These are phyloP conservation scores for Musa balbisiana DNA, from an alignment of 202 grass and related monocot genomes.

Conservation along the genomic window DNA sequence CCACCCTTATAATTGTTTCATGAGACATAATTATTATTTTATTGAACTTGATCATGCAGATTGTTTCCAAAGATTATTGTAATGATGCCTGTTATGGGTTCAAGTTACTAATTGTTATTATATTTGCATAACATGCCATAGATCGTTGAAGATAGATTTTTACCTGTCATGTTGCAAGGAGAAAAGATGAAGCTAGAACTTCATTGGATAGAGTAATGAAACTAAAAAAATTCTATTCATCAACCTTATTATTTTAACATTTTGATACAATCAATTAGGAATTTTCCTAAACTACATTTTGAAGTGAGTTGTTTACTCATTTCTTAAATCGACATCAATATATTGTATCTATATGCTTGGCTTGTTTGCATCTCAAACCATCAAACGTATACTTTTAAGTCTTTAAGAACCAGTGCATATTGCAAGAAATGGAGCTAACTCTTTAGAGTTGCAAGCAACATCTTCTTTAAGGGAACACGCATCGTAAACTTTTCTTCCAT, in stretches of 20 bases:
- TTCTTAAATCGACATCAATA: background rate
- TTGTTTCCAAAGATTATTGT: background rate
- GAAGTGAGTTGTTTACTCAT: background rate
- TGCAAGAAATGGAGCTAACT: background rate
- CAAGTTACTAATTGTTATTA: background rate
- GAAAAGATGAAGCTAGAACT: background rate
- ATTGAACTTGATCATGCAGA: background rate
- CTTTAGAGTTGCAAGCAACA: background rate
- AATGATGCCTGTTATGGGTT: background rate
- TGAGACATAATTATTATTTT: background rate
- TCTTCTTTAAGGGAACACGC: too few species aligned
- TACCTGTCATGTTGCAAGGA: background rate
- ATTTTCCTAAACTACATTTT: background rate
- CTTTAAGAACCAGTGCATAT: background rate
- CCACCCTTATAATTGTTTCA: background rate
- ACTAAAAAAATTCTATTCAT: background rate
- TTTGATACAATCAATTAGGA: background rate
- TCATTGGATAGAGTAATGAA: background rate
- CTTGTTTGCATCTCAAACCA: background rate
- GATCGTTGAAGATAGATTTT: background rate
- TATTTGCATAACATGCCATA: background rate
- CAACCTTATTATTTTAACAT: too few species aligned
- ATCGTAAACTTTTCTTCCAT: too few species aligned
- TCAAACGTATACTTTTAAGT: background rate
- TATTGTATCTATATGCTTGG: background rate